Evolutionary conservation across 352 stramenopile species (phyloP).

Genomic region (Phytophthora quininea): DNA sequence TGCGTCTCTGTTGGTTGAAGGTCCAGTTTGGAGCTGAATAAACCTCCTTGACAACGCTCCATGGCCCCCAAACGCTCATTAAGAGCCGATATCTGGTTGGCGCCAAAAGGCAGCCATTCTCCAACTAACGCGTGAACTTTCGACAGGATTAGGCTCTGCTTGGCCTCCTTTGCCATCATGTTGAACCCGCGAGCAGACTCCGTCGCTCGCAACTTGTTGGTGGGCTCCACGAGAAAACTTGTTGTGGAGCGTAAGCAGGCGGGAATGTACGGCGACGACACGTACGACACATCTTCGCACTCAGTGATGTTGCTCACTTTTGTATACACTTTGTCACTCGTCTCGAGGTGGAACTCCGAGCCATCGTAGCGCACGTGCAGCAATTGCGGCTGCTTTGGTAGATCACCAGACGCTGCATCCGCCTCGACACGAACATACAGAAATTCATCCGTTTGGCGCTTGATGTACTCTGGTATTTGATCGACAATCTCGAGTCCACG

Average conservation of each 20-base stretch:
- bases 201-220: constrained; percentile 93
- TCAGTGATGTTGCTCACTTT: constrained; percentile 94
- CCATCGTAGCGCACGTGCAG: constrained; percentile 66
- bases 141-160: constrained; percentile 96
- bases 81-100: constrained; percentile 97
- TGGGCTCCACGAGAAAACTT: constrained; percentile 86
- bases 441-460: constrained; percentile 62
- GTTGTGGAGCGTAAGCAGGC: constrained; percentile 94
- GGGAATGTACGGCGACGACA: constrained; percentile 96
- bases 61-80: constrained; percentile 96
- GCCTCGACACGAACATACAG: constrained; percentile 43
- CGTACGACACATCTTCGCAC: constrained; percentile 97
- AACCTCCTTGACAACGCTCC: constrained; percentile 95
- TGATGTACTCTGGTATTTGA: constrained; percentile 83
- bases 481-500: constrained; percentile 89
- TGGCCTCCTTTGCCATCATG: constrained; percentile 93
- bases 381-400: constrained; percentile 28
- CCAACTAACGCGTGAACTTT: constrained; percentile 96
- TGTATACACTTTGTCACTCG: constrained; percentile 67
- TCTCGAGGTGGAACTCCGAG: constrained; percentile 73
- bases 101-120: constrained; percentile 97
- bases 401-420: constrained; percentile 1
- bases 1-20: constrained; percentile 81
- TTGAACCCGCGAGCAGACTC: constrained; percentile 88
- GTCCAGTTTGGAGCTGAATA: constrained; percentile 96